These are phyloP conservation scores for Penicillium samsonianum DNA, from an alignment of 495 filamentous ascomycete species.

Conservation along the genomic window DNA sequence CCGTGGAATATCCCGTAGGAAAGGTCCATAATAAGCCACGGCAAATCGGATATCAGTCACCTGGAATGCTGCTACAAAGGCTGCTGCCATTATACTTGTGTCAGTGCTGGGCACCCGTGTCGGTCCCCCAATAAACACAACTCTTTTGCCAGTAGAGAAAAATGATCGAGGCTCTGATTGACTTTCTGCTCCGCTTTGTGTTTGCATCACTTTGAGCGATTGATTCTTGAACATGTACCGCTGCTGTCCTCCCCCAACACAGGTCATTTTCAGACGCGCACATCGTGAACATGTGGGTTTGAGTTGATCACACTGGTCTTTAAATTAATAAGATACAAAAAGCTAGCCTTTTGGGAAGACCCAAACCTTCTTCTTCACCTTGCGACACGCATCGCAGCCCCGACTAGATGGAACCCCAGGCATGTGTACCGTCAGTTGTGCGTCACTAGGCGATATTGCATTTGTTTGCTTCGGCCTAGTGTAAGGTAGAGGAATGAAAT, in stretches of 20 bases:
- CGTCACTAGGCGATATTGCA: neutral
- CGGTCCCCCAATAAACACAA: neutral
- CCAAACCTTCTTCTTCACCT: slow-evolving; percentile 49
- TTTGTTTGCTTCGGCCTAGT: too few species aligned
- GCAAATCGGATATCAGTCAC: slow-evolving; percentile 39
- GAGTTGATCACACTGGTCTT: slow-evolving; percentile 37
- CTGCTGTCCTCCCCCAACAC: slow-evolving; percentile 42
- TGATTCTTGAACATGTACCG: slow-evolving; percentile 44
- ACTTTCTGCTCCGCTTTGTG: neutral
- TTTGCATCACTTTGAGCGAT: slow-evolving; percentile 1
- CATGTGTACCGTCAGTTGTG: slow-evolving; percentile 26
- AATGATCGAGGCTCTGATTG: neutral
- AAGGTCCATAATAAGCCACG: slow-evolving; percentile 37
- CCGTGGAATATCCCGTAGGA: slow-evolving; percentile 35
- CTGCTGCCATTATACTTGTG: slow-evolving; percentile 16
- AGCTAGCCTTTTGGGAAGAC: neutral
- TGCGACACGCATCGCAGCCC: slow-evolving; percentile 49
- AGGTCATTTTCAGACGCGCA: slow-evolving; percentile 38
- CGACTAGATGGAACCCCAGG: slow-evolving; percentile 49
- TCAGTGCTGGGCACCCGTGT: slow-evolving; percentile 15
- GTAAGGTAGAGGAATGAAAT: neutral
- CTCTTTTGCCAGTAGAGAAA: neutral
- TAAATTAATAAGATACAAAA: slow-evolving; percentile 6
- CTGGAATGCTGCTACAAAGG: slow-evolving; percentile 27
- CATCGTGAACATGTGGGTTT: slow-evolving; percentile 43